phyloP scores from a whole-genome alignment of 1,284 basidiomycete genomes.

The Neonothopanus nambi region DNA sequence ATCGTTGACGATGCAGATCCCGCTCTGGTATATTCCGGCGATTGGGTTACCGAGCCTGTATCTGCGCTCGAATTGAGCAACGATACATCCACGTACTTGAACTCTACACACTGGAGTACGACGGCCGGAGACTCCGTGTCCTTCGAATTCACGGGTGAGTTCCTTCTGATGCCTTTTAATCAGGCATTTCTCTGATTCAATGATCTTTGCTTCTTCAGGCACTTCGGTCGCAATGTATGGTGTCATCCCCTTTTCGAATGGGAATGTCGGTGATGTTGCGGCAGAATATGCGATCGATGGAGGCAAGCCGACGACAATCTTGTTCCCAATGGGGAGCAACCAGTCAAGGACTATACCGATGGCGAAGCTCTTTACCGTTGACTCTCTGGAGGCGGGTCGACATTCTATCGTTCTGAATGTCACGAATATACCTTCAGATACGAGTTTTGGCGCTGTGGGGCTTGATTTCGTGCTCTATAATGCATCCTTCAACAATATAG shows the following conservation, averaged over 20 bases:
- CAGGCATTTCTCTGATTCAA: not conserved
- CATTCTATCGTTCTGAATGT: slow-evolving; percentile 38
- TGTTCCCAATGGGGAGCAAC: slow-evolving; percentile 28
- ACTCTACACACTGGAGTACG: slow-evolving; percentile 37
- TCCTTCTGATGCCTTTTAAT: slow-evolving; percentile 7
- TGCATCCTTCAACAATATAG: slow-evolving; percentile 27
- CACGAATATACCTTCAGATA: slow-evolving; percentile 30
- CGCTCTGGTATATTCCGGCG: slow-evolving; percentile 30
- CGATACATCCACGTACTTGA: slow-evolving; percentile 29
- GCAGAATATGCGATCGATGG: slow-evolving; percentile 34
- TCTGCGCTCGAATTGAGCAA: slow-evolving; percentile 24
- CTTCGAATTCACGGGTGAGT: slow-evolving; percentile 36
- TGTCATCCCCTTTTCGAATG: slow-evolving; percentile 26
- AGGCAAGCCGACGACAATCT: slow-evolving; percentile 23
- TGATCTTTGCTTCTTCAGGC: slow-evolving; percentile 23
- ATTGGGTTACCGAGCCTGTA: slow-evolving; percentile 29
- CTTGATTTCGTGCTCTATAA: slow-evolving; percentile 42
- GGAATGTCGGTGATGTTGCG: slow-evolving; percentile 29
- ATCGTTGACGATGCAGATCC: slow-evolving; percentile 37
- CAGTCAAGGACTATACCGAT: slow-evolving; percentile 31
- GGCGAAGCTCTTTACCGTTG: slow-evolving; percentile 33
- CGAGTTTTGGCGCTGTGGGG: slow-evolving; percentile 26
- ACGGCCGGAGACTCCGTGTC: slow-evolving; percentile 34
- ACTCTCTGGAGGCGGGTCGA: slow-evolving; percentile 28
- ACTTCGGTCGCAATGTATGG: slow-evolving; percentile 37